Conservation (phyloP, 176 grass and related monocot genomes). For the Thinopyrum elongatum region DNA sequence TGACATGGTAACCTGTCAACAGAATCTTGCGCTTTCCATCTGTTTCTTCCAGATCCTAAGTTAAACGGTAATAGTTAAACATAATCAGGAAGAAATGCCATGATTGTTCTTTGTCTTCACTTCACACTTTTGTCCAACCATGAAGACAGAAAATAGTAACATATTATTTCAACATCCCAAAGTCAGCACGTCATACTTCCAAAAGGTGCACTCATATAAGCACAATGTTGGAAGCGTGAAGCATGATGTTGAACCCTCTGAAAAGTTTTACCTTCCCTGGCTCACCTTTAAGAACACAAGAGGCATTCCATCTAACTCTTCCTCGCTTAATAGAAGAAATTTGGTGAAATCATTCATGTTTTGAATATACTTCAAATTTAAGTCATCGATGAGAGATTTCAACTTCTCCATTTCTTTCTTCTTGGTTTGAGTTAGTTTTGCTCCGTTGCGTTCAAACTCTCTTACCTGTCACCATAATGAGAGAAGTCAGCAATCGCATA, state of each 20-base stretch:
- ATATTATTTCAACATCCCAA: slow-evolving; percentile 10
- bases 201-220: slow-evolving; percentile 5
- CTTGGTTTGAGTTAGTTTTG: slow-evolving; percentile 64
- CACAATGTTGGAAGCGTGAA: neutral
- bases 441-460: slow-evolving; percentile 89
- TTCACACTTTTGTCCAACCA: slow-evolving; percentile 29
- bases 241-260: neutral
- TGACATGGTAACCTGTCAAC: slow-evolving; percentile 72
- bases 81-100: slow-evolving; percentile 12
- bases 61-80: slow-evolving; percentile 26
- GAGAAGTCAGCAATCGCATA: slow-evolving; percentile 37
- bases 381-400: slow-evolving; percentile 62
- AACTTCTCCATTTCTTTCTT: slow-evolving; percentile 83
- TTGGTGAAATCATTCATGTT: slow-evolving; percentile 66
- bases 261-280: slow-evolving; percentile 2
- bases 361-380: slow-evolving; percentile 81
- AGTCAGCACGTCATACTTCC: slow-evolving; percentile 5
- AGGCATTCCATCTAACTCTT: slow-evolving; percentile 86
- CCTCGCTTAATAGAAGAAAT: slow-evolving; percentile 65
- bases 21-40: slow-evolving; percentile 73
- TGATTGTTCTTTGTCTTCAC: neutral
- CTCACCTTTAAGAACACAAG: slow-evolving; percentile 80
- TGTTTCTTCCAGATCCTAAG: slow-evolving; percentile 76
- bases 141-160: slow-evolving; percentile 21
- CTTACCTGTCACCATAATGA: slow-evolving; percentile 73